Evolutionary conservation across 331 rosid genomes (phyloP).

Genomic region (Rosa hybrid): DNA sequence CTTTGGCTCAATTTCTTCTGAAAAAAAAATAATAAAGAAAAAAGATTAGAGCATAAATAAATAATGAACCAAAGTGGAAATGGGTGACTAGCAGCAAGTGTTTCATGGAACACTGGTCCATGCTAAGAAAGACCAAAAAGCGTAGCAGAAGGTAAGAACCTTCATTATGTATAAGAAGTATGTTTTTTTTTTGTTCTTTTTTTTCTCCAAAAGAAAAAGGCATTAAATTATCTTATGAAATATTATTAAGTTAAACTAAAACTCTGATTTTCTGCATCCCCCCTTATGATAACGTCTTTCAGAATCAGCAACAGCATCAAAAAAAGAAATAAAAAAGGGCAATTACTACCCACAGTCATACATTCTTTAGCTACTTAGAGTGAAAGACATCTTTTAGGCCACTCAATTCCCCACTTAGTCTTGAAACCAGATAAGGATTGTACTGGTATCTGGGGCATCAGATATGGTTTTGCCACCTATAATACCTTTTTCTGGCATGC

Average conservation of each 20-base stretch:
- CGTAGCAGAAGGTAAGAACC: background rate
- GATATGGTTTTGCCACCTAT: background rate
- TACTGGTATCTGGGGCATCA: background rate
- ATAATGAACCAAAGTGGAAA: background rate
- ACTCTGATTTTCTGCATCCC: background rate
- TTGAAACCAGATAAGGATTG: background rate
- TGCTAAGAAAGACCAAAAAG: background rate
- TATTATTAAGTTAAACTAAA: background rate
- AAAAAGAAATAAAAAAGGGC: background rate
- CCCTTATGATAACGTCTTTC: background rate
- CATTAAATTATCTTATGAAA: background rate
- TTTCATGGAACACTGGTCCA: background rate
- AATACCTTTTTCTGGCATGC: background rate
- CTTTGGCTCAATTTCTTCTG: slow-evolving; percentile 63
- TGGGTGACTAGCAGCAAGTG: background rate
- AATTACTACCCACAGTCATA: background rate
- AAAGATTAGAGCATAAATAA: slow-evolving; percentile 9
- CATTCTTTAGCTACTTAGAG: background rate
- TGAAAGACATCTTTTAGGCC: background rate
- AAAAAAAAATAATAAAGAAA: background rate
- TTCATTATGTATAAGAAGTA: background rate
- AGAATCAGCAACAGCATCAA: background rate
- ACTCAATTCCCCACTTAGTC: background rate
- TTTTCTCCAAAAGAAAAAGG: background rate
- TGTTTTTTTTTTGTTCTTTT: background rate